A percentile compares a stretch with the other conserved stretches of the same genome.
phyloP scores from a whole-genome alignment of 306 rosid genomes.

The Gynostemma pentaphyllum region DNA sequence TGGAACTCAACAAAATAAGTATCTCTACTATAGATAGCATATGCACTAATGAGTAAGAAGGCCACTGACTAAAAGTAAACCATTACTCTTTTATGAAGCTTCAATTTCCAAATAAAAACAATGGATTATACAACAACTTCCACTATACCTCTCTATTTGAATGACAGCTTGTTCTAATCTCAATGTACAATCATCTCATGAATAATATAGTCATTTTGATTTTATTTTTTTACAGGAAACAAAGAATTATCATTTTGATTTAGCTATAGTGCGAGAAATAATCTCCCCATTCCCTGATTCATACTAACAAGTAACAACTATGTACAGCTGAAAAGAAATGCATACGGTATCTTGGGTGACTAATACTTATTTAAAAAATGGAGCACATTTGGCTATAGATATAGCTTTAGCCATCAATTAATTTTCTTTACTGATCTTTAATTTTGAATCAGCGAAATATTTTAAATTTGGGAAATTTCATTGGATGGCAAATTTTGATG shows the following conservation, averaged over 20 bases:
- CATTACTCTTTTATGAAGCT: background rate
- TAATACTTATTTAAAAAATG: background rate
- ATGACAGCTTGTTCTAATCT: background rate
- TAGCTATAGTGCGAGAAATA: background rate
- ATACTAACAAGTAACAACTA: background rate
- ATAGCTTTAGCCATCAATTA: background rate
- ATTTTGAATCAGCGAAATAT: background rate
- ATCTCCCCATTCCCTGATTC: background rate
- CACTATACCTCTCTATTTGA: background rate
- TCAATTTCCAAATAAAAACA: background rate
- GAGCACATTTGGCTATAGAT: background rate
- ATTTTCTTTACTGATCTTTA: background rate
- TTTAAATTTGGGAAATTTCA: no score
- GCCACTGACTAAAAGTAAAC: constrained; percentile 3
- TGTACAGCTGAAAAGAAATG: background rate
- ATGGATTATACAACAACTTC: background rate
- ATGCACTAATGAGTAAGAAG: background rate
- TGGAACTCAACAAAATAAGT: constrained; percentile 14
- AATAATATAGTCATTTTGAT: background rate
- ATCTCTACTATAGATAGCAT: background rate
- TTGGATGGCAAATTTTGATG: no score
- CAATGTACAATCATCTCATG: background rate
- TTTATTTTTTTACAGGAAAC: no score
- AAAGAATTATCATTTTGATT: background rate
- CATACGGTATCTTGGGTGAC: background rate